A percentile compares a stretch with the other conserved stretches of the same genome.
Evolutionary conservation across 305 asterid species (phyloP).

Genomic region (Fraxinus sp.): DNA sequence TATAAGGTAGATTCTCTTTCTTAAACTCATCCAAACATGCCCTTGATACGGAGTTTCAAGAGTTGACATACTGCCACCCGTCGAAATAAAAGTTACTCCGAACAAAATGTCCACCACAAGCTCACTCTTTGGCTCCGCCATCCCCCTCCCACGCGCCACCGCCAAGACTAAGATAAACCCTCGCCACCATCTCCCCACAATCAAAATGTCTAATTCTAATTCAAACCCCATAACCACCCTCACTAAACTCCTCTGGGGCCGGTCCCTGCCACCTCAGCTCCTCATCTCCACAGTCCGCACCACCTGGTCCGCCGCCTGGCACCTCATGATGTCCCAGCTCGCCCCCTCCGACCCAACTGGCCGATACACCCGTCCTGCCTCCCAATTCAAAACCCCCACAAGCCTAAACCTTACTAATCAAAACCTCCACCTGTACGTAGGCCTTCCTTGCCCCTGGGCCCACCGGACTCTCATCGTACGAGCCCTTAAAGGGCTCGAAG

Average conservation of each 20-base stretch:
- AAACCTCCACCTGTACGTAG: constrained; percentile 51
- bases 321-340: constrained; percentile 94
- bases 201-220: constrained; percentile 35
- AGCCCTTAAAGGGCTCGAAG: constrained; percentile 81
- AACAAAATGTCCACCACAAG: neutral
- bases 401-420: constrained; percentile 23
- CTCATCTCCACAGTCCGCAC: constrained; percentile 91
- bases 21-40: neutral
- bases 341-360: constrained; percentile 87
- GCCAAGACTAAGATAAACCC: constrained; percentile 23
- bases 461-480: constrained; percentile 93
- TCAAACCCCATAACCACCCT: constrained; percentile 55
- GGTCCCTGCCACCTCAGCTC: constrained; percentile 84
- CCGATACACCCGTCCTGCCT: constrained; percentile 68
- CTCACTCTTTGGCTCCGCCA: constrained; percentile 36
- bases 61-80: neutral
- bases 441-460: constrained; percentile 64
- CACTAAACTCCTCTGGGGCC: constrained; percentile 79
- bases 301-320: constrained; percentile 88
- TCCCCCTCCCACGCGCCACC: constrained; percentile 34
- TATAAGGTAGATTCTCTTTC: neutral
- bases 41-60: neutral
- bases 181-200: constrained; percentile 21
- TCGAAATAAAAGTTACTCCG: neutral
- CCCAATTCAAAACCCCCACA: constrained; percentile 57